phyloP scores from a whole-genome alignment of 2,329 filamentous ascomycete genomes.

The Fonsecaea erecta region DNA sequence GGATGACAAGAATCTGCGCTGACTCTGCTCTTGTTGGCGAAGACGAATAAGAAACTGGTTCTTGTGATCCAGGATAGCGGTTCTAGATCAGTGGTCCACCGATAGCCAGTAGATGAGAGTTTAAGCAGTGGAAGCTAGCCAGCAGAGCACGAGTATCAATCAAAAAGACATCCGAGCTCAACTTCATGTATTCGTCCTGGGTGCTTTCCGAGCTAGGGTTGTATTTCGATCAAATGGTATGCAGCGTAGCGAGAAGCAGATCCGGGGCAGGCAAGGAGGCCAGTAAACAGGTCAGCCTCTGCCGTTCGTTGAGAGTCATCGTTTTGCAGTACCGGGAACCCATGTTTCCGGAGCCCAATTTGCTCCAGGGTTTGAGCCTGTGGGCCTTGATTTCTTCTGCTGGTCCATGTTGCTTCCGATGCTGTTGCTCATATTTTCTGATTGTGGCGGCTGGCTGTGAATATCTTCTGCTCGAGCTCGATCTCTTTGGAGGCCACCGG shows the following conservation, averaged over 20 bases:
- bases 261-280: neutral
- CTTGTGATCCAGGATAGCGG: neutral
- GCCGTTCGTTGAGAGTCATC: slow-evolving; percentile 12
- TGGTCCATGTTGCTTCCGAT: slow-evolving; percentile 9
- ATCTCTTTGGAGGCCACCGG: slow-evolving; percentile 15
- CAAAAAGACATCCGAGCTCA: neutral
- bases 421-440: slow-evolving; percentile 16
- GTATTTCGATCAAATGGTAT: neutral
- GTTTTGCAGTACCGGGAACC: slow-evolving; percentile 24
- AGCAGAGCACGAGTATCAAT: neutral
- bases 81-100: neutral
- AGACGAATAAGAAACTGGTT: neutral
- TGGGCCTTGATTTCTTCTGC: slow-evolving; percentile 8
- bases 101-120: neutral
- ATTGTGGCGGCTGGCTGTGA: slow-evolving; percentile 3
- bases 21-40: neutral
- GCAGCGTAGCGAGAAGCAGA: neutral
- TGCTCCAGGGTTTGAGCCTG: slow-evolving; percentile 24
- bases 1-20: neutral
- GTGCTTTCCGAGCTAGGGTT: neutral
- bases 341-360: slow-evolving; percentile 28
- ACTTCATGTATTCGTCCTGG: neutral
- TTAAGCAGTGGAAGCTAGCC: neutral
- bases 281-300: neutral
- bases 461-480: slow-evolving; percentile 9